phyloP scores from a whole-genome alignment of 306 rosid genomes.

The Adenanthera pavonina region DNA sequence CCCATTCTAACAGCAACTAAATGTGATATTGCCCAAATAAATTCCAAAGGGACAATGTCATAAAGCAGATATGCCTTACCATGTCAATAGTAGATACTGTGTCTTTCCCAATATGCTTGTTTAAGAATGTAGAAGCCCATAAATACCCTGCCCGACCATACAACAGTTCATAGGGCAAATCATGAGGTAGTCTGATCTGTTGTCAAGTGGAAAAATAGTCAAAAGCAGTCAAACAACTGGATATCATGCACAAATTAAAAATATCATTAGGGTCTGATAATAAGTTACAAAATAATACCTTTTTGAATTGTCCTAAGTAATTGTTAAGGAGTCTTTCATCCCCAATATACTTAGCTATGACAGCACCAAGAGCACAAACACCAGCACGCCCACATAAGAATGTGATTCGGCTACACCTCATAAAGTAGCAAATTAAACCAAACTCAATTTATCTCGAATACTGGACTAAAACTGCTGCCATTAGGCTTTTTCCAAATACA shows the following conservation, averaged over 20 bases:
- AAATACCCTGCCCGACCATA: slow-evolving; percentile 81
- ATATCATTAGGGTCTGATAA: slow-evolving; percentile 12
- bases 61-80: slow-evolving; percentile 47
- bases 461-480: not conserved
- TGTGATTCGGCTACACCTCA: slow-evolving; percentile 65
- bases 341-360: slow-evolving; percentile 70
- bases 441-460: slow-evolving; percentile 9
- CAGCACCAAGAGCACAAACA: slow-evolving; percentile 83
- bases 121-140: slow-evolving; percentile 85
- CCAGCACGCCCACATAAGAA: slow-evolving; percentile 84
- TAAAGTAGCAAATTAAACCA: slow-evolving; percentile 10
- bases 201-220: slow-evolving; percentile 23
- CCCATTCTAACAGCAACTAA: slow-evolving; percentile 15
- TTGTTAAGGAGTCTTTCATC: slow-evolving; percentile 58
- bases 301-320: slow-evolving; percentile 63
- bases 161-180: slow-evolving; percentile 75
- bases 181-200: slow-evolving; percentile 70
- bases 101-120: slow-evolving; percentile 66
- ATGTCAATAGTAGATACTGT: slow-evolving; percentile 53
- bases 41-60: slow-evolving; percentile 23
- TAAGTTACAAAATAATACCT: slow-evolving; percentile 47
- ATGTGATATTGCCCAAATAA: slow-evolving; percentile 10
- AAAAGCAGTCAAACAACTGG: not conserved
- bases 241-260: slow-evolving; percentile 25
- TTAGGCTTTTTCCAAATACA: slow-evolving; percentile 17